Base-by-base conservation (phyloP, 352 stramenopile species). In the Globisporangium alternatum region DNA sequence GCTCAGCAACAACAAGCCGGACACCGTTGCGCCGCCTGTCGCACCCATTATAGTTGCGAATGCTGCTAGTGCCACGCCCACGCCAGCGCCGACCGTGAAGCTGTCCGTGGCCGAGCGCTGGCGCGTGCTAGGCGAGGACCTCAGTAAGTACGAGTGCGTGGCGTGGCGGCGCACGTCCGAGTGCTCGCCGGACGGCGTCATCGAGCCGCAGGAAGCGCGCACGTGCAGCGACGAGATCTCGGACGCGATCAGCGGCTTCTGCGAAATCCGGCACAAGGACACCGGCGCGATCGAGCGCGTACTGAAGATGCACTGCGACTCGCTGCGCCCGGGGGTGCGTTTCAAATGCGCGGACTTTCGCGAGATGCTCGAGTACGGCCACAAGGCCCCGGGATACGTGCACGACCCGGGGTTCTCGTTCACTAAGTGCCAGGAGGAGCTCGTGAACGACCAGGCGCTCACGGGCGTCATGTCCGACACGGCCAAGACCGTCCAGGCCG, bases 281-380 rank as follows among this genome's bases (percentile, higher is more conserved):
- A 80, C 66, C 0, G 70, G 70, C 3, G 70, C 62, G 30, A 39
- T 71, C 25, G 64, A 67, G 12, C 74, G 69, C 19, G 80, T 89
- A 0, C 73, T 91, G 69, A 66, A 73, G 33, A 85, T 87, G 75
- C 75, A 88, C 69, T 91, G 82, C 57, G 69, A 88, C 55, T 89
- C 78, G 44, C 58, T 88, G n/a, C 72, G 75, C 0, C 12, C 53
- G 0, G 68, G 77, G 12, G 73, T 85, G 31, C 21, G 37, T 4
- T 82, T 89, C 56, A 55, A 60, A 10, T 90, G 81, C 59, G 54
- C 70, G 25, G 70, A 84, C 13, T 87, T 86, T 43, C 59, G 57
- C 1, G 49, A 67, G 7, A 77, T 89, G 22, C 62, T 88, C 39
- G 39, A 56, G 12, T 89, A 76, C 64, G 70, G 70, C 43, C 64